These are phyloP conservation scores for Phytophthora uliginosa DNA, from an alignment of 352 stramenopile genomes.

Conservation along the genomic window DNA sequence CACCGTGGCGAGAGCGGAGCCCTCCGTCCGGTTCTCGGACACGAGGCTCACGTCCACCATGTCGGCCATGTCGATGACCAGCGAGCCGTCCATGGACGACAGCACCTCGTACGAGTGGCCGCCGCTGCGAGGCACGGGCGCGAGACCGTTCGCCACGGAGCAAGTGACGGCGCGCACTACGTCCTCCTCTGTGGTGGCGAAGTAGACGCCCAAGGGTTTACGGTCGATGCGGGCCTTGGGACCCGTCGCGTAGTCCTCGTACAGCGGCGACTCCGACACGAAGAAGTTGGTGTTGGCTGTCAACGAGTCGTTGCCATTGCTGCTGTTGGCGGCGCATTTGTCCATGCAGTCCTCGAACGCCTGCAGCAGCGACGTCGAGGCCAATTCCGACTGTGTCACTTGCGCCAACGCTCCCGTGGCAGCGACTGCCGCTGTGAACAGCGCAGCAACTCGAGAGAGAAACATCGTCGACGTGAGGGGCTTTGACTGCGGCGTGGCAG, in stretches of 20 bases:
- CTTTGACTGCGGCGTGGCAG: conserved; percentile 18
- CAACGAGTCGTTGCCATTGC: conserved; percentile 24
- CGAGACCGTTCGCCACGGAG: conserved; percentile 43
- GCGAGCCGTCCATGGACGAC: conserved; percentile 62
- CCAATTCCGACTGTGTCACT: conserved; percentile 10
- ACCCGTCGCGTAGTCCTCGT: conserved; percentile 61
- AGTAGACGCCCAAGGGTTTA: conserved; percentile 57
- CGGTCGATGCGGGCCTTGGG: conserved; percentile 60
- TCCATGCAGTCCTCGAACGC: conserved; percentile 45
- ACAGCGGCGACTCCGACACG: conserved; percentile 39
- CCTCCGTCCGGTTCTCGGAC: conserved; percentile 40
- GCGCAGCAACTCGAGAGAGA: conserved; percentile 18
- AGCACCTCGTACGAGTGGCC: conserved; percentile 71
- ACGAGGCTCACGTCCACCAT: conserved; percentile 56
- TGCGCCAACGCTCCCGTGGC: conserved; percentile 18
- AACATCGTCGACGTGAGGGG: conserved; percentile 22
- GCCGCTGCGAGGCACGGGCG: conserved; percentile 54
- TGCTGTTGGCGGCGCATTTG: conserved; percentile 12
- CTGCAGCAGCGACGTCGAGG: conserved; percentile 24
- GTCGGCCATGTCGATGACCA: conserved; percentile 69
- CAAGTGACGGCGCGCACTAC: conserved; percentile 55
- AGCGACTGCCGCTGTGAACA: conserved; percentile 25
- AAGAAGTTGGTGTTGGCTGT: conserved; percentile 47
- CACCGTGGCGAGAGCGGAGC: conserved; percentile 45
- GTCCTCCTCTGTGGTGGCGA: conserved; percentile 53